Evolutionary conservation across 768 basidiomycete genomes (phyloP).

Genomic region (Lanmaoa rubissima): DNA sequence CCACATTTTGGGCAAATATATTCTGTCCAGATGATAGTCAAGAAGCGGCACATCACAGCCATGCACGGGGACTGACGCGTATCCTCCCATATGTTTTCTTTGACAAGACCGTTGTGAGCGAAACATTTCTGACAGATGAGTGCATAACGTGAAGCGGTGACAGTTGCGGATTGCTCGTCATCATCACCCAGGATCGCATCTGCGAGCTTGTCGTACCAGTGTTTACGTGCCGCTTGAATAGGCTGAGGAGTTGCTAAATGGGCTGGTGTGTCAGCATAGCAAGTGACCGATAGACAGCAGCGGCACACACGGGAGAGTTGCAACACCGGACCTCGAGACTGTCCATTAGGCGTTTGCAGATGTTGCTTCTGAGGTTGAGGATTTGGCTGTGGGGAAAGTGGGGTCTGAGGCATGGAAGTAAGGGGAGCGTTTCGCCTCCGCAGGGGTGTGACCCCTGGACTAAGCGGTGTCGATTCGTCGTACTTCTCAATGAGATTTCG

Average conservation of each 20-base stretch:
- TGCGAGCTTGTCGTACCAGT: slow-evolving; percentile 86
- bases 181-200: slow-evolving; percentile 86
- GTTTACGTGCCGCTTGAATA: slow-evolving; percentile 57
- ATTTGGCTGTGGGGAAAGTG: slow-evolving; percentile 31
- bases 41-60: neutral
- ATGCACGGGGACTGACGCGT: slow-evolving; percentile 57
- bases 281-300: neutral
- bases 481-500: slow-evolving; percentile 88
- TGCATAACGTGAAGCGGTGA: slow-evolving; percentile 60
- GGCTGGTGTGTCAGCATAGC: slow-evolving; percentile 9
- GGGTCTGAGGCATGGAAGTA: slow-evolving; percentile 31
- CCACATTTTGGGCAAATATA: slow-evolving; percentile 86
- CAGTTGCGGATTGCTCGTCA: slow-evolving; percentile 41
- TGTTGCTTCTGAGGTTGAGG: slow-evolving; percentile 13
- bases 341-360: slow-evolving; percentile 23
- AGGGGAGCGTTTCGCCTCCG: slow-evolving; percentile 39
- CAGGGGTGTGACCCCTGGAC: slow-evolving; percentile 35
- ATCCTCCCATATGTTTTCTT: slow-evolving; percentile 77
- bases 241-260: slow-evolving; percentile 37
- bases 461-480: slow-evolving; percentile 54
- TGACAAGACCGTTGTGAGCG: slow-evolving; percentile 83
- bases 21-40: slow-evolving; percentile 44
- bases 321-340: slow-evolving; percentile 26
- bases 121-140: slow-evolving; percentile 89
- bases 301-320: slow-evolving; percentile 40